A percentile compares a stretch with the other conserved stretches of the same genome.
phyloP scores from a whole-genome alignment of 257 asterid species.

The Capsicum chinense region DNA sequence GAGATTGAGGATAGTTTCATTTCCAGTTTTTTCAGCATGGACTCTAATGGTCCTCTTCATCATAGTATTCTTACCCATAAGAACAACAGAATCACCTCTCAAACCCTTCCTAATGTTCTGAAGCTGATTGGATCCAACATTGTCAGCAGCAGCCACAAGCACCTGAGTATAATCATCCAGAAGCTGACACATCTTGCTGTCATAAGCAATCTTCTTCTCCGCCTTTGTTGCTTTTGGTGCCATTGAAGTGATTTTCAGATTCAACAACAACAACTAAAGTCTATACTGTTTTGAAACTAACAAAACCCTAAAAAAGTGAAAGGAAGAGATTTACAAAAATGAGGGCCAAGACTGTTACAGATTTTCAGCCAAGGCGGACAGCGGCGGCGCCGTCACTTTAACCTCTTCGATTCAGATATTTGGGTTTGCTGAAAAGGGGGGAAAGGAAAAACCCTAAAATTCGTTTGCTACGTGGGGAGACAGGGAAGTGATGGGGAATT shows the following conservation, averaged over 20 bases:
- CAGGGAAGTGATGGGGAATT: not conserved
- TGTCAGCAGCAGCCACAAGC: conserved; percentile 75
- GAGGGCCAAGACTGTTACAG: conserved; percentile 76
- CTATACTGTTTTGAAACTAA: no score
- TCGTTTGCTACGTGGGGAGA: not conserved
- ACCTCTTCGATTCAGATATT: conserved; percentile 57
- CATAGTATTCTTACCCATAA: conserved; percentile 98
- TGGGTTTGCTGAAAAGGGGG: not conserved
- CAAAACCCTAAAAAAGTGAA: conserved; percentile 46
- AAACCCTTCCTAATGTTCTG: conserved; percentile 78
- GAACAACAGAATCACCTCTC: conserved; percentile 81
- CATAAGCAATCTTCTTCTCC: conserved; percentile 83
- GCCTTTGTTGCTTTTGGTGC: conserved; percentile 67
- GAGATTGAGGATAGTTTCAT: conserved; percentile 64
- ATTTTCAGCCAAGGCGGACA: conserved; percentile 81
- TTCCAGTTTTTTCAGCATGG: conserved; percentile 83
- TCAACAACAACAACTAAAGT: not conserved
- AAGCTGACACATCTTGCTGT: conserved; percentile 69
- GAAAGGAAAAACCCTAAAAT: conserved; percentile 33
- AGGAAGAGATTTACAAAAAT: conserved; percentile 47
- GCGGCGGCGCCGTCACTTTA: conserved; percentile 77
- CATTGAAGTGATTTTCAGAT: conserved; percentile 38
- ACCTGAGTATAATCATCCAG: conserved; percentile 85
- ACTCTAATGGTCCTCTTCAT: conserved; percentile 84
- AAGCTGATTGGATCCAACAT: conserved; percentile 86